Evolutionary conservation across 2,329 filamentous ascomycete genomes (phyloP).

Genomic region (Paradendryphiella salina): DNA sequence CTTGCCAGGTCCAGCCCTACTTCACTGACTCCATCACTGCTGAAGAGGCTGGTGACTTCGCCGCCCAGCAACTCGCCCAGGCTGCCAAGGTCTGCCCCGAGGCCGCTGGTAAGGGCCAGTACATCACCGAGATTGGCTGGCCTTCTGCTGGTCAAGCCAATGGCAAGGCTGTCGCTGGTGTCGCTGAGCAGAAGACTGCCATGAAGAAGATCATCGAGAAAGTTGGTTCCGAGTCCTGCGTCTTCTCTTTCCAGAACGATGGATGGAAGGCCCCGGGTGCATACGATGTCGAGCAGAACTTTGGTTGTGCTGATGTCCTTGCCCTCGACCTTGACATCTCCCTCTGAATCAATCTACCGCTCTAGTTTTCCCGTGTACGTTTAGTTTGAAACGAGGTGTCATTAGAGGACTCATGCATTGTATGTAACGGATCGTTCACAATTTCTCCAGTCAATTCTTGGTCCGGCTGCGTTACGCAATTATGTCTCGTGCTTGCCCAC

Average conservation of each 20-base stretch:
- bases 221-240: conserved; percentile 69
- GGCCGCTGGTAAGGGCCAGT: conserved; percentile 61
- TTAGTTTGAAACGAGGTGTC: too few species aligned
- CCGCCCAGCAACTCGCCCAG: conserved; percentile 70
- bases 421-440: conserved; percentile 4
- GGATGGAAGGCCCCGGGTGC: conserved; percentile 74
- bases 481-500: conserved; percentile 17
- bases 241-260: conserved; percentile 83
- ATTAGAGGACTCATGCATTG: not conserved
- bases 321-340: not conserved
- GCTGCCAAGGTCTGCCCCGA: conserved; percentile 71
- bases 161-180: conserved; percentile 70
- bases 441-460: not conserved
- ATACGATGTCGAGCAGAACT: conserved; percentile 77
- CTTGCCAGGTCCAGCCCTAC: conserved; percentile 90
- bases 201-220: conserved; percentile 69
- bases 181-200: conserved; percentile 68
- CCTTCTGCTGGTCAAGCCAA: conserved; percentile 71
- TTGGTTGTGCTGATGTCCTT: conserved; percentile 66
- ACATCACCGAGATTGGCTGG: conserved; percentile 93
- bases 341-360: too few species aligned
- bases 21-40: conserved; percentile 76
- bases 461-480: conserved; percentile 14
- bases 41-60: conserved; percentile 72
- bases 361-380: too few species aligned